Evolutionary conservation across 2,329 filamentous ascomycete genomes (phyloP).

Genomic region (Clarireedia hainanense): DNA sequence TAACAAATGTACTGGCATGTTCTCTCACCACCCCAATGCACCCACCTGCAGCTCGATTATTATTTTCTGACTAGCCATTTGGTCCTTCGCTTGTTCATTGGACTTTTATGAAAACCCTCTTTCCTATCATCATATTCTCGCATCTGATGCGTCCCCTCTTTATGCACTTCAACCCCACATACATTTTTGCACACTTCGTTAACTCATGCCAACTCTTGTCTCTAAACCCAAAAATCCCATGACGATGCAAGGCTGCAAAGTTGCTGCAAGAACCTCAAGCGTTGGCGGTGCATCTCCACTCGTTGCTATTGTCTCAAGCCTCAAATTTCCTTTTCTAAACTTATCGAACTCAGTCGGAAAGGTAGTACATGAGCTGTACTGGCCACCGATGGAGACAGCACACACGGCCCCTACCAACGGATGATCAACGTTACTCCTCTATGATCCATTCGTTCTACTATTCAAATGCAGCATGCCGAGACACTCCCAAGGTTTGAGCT

Average conservation of each 20-base stretch:
- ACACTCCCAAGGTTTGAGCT: constrained; percentile 25
- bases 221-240: constrained; percentile 20
- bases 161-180: constrained; percentile 9
- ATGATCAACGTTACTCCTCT: constrained; percentile 30
- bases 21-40: constrained; percentile 12
- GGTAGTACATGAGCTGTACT: constrained; percentile 27
- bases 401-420: constrained; percentile 25
- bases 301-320: constrained; percentile 23
- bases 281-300: constrained; percentile 28
- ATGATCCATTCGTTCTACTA: constrained; percentile 17
- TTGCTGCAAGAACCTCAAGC: constrained; percentile 22
- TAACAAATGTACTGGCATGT: constrained; percentile 16
- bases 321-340: constrained; percentile 22
- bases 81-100: constrained; percentile 2
- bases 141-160: constrained; percentile 5
- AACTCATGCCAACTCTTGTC: constrained; percentile 19
- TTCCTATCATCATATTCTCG: constrained; percentile 13
- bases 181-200: constrained; percentile 11
- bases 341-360: constrained; percentile 20
- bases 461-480: constrained; percentile 30
- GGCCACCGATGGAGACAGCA: constrained; percentile 27
- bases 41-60: constrained; percentile 18
- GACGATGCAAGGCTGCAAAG: constrained; percentile 21
- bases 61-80: constrained; percentile 5
- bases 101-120: constrained; percentile 4